These are phyloP conservation scores for Cenococcum geophilum DNA, from an alignment of 495 filamentous ascomycete genomes.

Conservation along the genomic window DNA sequence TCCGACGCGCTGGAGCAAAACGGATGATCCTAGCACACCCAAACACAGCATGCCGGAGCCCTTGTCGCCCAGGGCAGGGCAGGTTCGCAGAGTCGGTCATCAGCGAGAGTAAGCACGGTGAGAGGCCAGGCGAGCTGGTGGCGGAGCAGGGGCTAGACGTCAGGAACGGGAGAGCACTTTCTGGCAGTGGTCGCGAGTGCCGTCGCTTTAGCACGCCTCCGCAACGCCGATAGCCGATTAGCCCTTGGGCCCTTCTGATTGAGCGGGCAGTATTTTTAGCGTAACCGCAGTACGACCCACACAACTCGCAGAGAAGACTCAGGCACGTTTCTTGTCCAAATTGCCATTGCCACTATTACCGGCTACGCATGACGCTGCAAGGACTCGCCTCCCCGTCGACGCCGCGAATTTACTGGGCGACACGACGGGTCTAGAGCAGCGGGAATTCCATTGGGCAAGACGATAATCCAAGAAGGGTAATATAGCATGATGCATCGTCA, in stretches of 20 bases:
- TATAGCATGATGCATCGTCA: neutral
- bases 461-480: neutral
- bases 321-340: neutral
- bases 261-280: neutral
- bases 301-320: neutral
- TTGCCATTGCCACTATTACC: neutral
- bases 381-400: neutral
- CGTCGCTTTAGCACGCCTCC: neutral
- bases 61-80: neutral
- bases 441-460: neutral
- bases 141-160: neutral
- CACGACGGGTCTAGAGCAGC: neutral
- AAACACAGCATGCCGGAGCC: neutral
- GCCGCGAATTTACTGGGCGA: neutral
- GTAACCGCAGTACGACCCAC: neutral
- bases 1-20: neutral
- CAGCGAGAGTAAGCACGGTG: neutral
- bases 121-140: constrained; percentile 3
- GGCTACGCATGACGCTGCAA: neutral
- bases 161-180: neutral
- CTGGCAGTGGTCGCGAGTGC: neutral
- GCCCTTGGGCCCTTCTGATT: neutral
- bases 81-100: neutral
- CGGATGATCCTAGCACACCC: neutral
- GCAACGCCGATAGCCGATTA: neutral